These are phyloP conservation scores for Cavenderia fasciculata DNA, from an alignment of 78 protist species.

Conservation along the genomic window DNA sequence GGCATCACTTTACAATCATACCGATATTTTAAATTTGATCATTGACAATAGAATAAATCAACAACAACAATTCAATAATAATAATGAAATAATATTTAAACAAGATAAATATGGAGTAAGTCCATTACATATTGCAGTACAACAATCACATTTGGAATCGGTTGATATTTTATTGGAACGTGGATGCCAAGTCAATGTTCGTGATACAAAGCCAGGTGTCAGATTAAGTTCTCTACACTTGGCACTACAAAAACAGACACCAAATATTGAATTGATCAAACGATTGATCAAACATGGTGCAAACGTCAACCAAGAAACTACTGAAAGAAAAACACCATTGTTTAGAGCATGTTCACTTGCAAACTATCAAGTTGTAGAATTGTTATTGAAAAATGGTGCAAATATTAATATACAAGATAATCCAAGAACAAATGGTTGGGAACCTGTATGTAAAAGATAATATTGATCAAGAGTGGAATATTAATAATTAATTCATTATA, in stretches of 20 bases:
- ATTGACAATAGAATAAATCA: not conserved
- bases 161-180: not conserved
- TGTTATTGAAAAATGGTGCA: conserved; percentile 6
- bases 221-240: conserved; percentile 52
- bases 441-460: conserved; percentile 10
- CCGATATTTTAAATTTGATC: not conserved
- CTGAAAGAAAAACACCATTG: conserved; percentile 42
- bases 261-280: conserved; percentile 15
- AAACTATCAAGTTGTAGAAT: not conserved
- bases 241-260: conserved; percentile 12
- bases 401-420: conserved; percentile 50
- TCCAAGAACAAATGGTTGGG: conserved; percentile 78
- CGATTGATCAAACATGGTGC: conserved; percentile 41
- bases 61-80: not conserved
- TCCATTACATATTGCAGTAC: conserved; percentile 41
- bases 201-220: conserved; percentile 43
- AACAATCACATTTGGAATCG: conserved; percentile 3
- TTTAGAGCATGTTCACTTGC: conserved; percentile 1
- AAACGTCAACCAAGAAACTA: conserved; percentile 65
- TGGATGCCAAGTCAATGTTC: conserved; percentile 7
- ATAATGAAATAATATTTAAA: not conserved
- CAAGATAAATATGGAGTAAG: conserved; percentile 48
- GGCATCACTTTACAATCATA: conserved; percentile 43
- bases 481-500: no score
- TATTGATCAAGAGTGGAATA: not conserved